Conservation (phyloP, 345 rosid species). For the Salix koriyanagi region DNA sequence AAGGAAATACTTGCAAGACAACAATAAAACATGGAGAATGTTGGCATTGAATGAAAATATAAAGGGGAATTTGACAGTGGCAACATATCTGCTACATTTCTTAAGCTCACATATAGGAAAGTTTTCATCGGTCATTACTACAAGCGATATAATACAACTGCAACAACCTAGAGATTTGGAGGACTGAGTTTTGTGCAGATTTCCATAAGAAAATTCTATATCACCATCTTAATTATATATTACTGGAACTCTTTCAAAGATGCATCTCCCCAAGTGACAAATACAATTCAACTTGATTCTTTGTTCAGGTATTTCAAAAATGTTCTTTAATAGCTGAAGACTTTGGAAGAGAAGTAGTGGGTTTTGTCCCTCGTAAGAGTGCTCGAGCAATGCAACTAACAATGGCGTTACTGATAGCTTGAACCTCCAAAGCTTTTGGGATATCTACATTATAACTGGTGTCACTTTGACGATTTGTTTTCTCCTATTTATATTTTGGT, state of each 20-base stretch:
- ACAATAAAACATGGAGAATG: too few species aligned
- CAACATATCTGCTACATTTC: too few species aligned
- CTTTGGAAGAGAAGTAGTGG: conserved; percentile 16
- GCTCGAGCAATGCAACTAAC: conserved; percentile 12
- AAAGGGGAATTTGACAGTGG: too few species aligned
- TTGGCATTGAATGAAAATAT: too few species aligned
- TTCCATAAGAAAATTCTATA: neutral
- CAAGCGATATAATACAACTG: conserved; percentile 26
- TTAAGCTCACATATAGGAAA: too few species aligned
- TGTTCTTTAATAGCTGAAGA: conserved; percentile 30
- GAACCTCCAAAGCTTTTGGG: too few species aligned
- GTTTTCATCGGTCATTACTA: too few species aligned
- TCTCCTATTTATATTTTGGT: conserved; percentile 20
- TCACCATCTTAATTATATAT: neutral
- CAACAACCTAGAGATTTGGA: conserved; percentile 38
- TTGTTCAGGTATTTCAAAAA: conserved; percentile 38
- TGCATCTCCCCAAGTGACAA: neutral
- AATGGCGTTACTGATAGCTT: neutral
- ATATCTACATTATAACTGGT: conserved; percentile 14
- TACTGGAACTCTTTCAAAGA: neutral
- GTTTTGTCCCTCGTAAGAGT: neutral
- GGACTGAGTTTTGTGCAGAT: conserved; percentile 53
- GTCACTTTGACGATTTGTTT: conserved; percentile 32
- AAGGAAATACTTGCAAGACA: too few species aligned
- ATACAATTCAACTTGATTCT: neutral